Base-by-base conservation (phyloP, 306 rosid genomes). In the Rubus parviflorus region DNA sequence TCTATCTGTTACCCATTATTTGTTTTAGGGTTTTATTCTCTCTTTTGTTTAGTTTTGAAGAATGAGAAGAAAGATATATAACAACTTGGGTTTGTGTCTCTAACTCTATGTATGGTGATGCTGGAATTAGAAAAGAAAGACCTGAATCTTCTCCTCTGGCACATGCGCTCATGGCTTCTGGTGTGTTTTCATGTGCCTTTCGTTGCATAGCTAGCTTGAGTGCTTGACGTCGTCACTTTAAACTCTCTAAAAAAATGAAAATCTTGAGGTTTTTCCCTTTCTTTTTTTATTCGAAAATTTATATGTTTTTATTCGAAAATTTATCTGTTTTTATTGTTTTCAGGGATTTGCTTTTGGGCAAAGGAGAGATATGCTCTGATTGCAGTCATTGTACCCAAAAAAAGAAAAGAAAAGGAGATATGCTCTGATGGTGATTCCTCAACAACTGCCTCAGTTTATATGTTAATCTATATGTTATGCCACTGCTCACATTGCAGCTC, bases 351-450 rank as follows among this genome's bases (percentile, higher is more conserved):
- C 72, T 77, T 75, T 72, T 72, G 46, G 71, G 74, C 71, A 63
- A 58, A 70, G 70, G 78, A 80, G 78, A 80, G 79, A 87, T 77
- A 80, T 83, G 90, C 75, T 40, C 74, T 77, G 97, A 93, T 80
- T 30, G 35, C 2, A 30, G 35, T 30, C 35, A 30, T 30, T 30
- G 35, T 30, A 30, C 35, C 35, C 1, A 30, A 30, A 30, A 30
- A 30, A 30, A 30, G 1, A 25, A 25, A 25, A 25, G 1, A 25
- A 63, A 58, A 70, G 67, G 78, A 81, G 79, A 87, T 77, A 80
- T 83, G 89, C 75, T 40, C 74, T 77, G 97, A 93, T 80, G 75
- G 83, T 84, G 98, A 93, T 88, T 86, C 80, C 49, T 75, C 83
- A 91, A 87, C 98, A 4, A 83, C 87, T 83, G 79, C 80, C 85